Percentiles rank a stretch among this genome's conserved stretches.
These are phyloP conservation scores for Corymbia calophylla DNA, from an alignment of 441 rosid genomes.

Conservation along the genomic window DNA sequence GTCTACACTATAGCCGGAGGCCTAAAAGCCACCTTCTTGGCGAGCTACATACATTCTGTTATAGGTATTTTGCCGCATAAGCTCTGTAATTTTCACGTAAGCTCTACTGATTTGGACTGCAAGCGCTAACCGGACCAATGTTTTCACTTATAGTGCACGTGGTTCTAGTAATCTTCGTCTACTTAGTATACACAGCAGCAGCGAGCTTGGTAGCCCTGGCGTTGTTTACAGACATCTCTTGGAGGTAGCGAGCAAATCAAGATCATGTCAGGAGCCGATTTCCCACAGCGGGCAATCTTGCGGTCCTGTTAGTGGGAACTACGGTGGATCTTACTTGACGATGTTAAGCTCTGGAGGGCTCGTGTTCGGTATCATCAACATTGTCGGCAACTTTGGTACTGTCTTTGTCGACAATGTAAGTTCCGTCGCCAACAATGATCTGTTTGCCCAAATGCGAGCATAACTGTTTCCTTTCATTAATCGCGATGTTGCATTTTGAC, in stretches of 20 bases:
- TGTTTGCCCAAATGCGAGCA: not conserved
- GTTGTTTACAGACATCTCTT: slow-evolving; percentile 44
- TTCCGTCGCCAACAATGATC: not conserved
- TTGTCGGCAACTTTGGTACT: slow-evolving; percentile 87
- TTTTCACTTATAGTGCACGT: slow-evolving; percentile 48
- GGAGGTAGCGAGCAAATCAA: slow-evolving; percentile 57
- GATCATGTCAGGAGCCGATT: slow-evolving; percentile 63
- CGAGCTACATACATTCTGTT: slow-evolving; percentile 89
- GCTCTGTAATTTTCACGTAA: not conserved
- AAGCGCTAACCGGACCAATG: not conserved
- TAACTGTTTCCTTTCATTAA: not conserved
- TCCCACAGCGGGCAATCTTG: slow-evolving; percentile 73
- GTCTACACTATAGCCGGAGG: slow-evolving; percentile 91
- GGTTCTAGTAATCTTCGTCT: slow-evolving; percentile 73
- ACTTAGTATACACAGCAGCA: slow-evolving; percentile 83
- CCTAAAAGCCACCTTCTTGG: slow-evolving; percentile 88
- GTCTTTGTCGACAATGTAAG: slow-evolving; percentile 91
- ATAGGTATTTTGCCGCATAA: slow-evolving; percentile 38
- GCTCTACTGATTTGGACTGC: not conserved
- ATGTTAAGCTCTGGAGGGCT: slow-evolving; percentile 95
- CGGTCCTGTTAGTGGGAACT: slow-evolving; percentile 77
- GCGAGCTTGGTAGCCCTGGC: slow-evolving; percentile 77
- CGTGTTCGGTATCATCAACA: slow-evolving; percentile 78
- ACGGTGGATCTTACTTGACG: slow-evolving; percentile 73
- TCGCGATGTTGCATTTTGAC: not conserved